Evolutionary conservation across 2,329 filamentous ascomycete species (phyloP).

Genomic region (Trichoderma sp.): DNA sequence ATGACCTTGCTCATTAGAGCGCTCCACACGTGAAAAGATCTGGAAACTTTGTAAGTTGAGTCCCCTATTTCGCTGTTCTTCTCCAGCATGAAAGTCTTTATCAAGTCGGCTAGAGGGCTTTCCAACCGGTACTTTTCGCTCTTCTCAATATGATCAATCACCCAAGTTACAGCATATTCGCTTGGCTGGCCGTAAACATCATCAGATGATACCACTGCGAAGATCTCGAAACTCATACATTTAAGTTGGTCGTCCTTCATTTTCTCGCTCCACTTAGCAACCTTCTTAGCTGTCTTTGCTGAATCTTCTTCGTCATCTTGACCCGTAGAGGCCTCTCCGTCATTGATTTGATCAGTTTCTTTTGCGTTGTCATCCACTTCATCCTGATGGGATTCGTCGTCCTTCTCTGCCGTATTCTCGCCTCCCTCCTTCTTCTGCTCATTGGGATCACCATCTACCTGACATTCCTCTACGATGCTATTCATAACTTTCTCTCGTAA

Average conservation of each 20-base stretch:
- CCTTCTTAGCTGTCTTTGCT: background rate
- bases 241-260: background rate
- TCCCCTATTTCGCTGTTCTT: background rate
- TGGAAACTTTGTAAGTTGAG: background rate
- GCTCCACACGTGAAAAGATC: background rate
- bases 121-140: background rate
- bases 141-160: background rate
- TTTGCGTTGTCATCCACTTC: background rate
- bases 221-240: background rate
- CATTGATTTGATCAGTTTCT: background rate
- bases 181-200: background rate
- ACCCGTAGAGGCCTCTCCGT: background rate
- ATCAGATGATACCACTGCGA: slow-evolving; percentile 1
- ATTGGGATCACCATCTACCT: background rate
- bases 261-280: background rate
- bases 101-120: background rate
- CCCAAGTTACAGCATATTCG: background rate
- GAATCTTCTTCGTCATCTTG: background rate
- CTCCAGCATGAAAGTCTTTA: background rate
- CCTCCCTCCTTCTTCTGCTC: background rate
- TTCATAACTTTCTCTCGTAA: background rate
- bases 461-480: background rate
- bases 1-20: background rate
- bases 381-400: background rate
- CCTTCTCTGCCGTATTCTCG: background rate